Evolutionary conservation across 108 stramenopile genomes (phyloP), one percentile per base, ranked within the genome.

Genomic region (Nitzschia sp.): DNA sequence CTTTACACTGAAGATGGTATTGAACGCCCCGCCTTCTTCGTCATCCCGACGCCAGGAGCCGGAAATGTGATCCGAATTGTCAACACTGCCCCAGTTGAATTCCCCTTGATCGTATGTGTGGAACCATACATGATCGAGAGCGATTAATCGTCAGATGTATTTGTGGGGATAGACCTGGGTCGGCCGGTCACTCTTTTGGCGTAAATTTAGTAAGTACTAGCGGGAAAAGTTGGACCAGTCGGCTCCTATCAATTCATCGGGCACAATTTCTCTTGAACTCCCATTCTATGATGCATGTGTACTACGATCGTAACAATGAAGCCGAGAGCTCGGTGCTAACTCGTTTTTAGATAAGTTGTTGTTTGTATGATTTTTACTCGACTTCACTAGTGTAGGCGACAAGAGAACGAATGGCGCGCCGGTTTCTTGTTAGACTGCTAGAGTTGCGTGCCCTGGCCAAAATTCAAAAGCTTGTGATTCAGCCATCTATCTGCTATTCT

Each of bases 61-160:
- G 85, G 82, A 67, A 82, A 82, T 31, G 82, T 80, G 32, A 70
- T 86, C 19, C 79, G 85, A 49, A 73, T 86, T 60, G 79, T 86
- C 33, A 86, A 86, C 73, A 82, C 81, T 30, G 82, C 79, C 29
- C 63, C 82, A 8, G 81, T 86, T 34, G 85, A 86, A 61, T 86
- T 86, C 72, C 85, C 85, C 72, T 57, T 93, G 68, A 85, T 82
- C 27, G 92, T 87, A 30, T 68, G 59, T 54, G 81, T 90, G 23
- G 88, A 51, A 51, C 49, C 49, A 19, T 51, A 51, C 49, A 51
- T 51, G 49, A 51, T 51, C 49, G 49, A 51, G 49, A 51, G 19
- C n/a, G 21, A 21, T 51, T 51, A 51, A 51, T 13, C 38, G 6
- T 13, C 38, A 9, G 6, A 13, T 9, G 38, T 13, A 6, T 42